These are phyloP conservation scores for Penicillium robsamsonii DNA, from an alignment of 495 filamentous ascomycete genomes.

Conservation along the genomic window DNA sequence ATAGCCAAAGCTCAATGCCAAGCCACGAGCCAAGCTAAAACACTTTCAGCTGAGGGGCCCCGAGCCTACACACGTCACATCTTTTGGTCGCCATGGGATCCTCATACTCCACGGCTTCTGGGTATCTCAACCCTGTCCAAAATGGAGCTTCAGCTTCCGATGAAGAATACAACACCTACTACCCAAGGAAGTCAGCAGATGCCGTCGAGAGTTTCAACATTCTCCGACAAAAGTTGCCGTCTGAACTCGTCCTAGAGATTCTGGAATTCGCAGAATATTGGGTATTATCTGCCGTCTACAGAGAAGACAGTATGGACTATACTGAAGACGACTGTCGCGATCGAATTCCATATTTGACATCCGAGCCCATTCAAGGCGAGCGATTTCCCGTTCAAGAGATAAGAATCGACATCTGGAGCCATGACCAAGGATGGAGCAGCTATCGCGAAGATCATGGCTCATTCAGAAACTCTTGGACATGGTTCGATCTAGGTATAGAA, in stretches of 20 bases:
- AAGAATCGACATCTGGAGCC: conserved; percentile 52
- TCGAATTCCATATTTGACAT: conserved; percentile 1
- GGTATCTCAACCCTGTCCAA: neutral
- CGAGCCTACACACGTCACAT: neutral
- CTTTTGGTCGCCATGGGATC: neutral
- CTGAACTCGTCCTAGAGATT: conserved; percentile 8
- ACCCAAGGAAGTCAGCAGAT: conserved; percentile 1
- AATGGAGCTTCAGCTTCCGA: neutral
- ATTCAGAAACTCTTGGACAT: conserved; percentile 51
- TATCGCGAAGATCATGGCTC: conserved; percentile 26
- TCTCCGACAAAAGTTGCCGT: neutral
- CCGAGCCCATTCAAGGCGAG: neutral
- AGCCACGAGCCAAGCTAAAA: neutral
- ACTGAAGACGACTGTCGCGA: neutral
- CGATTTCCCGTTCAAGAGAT: conserved; percentile 42
- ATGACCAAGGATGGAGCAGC: conserved; percentile 58
- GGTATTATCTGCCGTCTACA: neutral
- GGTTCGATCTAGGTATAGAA: conserved; percentile 59
- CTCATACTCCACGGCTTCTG: neutral
- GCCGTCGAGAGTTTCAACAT: neutral
- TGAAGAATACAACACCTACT: neutral
- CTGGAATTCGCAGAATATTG: conserved; percentile 6
- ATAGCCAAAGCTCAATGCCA: neutral
- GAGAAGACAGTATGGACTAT: neutral
- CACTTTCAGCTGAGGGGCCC: neutral